Conservation (phyloP, 2,329 filamentous ascomycete genomes). For the Dactylella cylindrospora region DNA sequence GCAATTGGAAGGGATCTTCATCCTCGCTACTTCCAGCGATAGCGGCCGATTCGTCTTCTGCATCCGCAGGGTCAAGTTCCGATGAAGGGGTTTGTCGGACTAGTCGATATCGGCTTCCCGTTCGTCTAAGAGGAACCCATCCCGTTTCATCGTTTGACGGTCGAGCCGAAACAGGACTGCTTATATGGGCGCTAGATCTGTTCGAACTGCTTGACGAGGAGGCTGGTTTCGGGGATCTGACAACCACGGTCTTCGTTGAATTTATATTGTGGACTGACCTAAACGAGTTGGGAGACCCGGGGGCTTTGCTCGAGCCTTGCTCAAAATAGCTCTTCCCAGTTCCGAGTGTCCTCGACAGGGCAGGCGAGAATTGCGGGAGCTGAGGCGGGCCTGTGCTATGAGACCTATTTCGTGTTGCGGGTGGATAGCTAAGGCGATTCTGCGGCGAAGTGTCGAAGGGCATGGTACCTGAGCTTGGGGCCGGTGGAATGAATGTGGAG, state of each 20-base stretch:
- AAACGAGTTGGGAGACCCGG: slow-evolving; percentile 14
- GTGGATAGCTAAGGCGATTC: slow-evolving; percentile 22
- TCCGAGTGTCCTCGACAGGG: slow-evolving; percentile 20
- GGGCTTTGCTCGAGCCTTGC: not conserved
- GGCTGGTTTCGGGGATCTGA: slow-evolving; percentile 25
- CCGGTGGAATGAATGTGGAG: slow-evolving; percentile 16
- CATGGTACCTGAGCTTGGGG: slow-evolving; percentile 1
- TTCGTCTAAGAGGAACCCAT: slow-evolving; percentile 14
- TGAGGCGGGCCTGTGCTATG: slow-evolving; percentile 36
- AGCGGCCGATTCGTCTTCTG: slow-evolving; percentile 40
- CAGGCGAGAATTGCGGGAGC: slow-evolving; percentile 34
- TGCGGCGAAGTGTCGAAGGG: slow-evolving; percentile 9
- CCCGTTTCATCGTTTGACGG: slow-evolving; percentile 2
- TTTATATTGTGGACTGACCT: slow-evolving; percentile 17
- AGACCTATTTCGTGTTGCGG: slow-evolving; percentile 16
- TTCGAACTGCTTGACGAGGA: slow-evolving; percentile 15
- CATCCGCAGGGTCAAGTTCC: slow-evolving; percentile 44
- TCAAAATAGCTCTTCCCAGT: slow-evolving; percentile 37
- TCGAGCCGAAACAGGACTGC: slow-evolving; percentile 8
- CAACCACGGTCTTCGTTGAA: slow-evolving; percentile 8
- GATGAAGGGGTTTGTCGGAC: slow-evolving; percentile 37
- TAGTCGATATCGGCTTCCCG: slow-evolving; percentile 25
- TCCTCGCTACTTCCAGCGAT: slow-evolving; percentile 41
- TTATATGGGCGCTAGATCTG: slow-evolving; percentile 3
- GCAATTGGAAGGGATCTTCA: slow-evolving; percentile 30